A percentile compares a stretch with the other conserved stretches of the same genome.
phyloP scores from a whole-genome alignment of 495 filamentous ascomycete genomes.

The Tuber brumale region DNA sequence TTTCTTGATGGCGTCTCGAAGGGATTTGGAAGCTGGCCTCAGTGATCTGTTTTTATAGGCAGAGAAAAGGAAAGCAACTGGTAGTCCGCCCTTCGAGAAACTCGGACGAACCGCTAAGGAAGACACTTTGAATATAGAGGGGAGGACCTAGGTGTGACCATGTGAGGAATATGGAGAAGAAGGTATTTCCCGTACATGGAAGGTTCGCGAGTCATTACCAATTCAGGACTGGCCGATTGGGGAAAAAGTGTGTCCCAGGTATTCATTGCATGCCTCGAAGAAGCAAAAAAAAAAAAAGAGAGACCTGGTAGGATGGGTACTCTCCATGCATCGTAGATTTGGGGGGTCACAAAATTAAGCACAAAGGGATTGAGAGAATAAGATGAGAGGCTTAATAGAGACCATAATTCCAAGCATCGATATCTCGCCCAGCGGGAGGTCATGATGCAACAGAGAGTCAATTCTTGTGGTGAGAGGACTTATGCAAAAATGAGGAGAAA shows the following conservation, averaged over 20 bases:
- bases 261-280: constrained; percentile 4
- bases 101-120: neutral
- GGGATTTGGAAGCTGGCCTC: neutral
- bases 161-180: neutral
- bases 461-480: neutral
- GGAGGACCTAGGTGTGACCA: neutral
- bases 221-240: neutral
- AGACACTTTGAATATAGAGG: neutral
- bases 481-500: neutral
- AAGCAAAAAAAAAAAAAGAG: neutral
- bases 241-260: neutral
- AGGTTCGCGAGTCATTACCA: constrained; percentile 2
- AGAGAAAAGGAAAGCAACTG: neutral
- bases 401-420: neutral
- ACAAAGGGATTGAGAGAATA: neutral
- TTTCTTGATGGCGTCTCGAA: neutral
- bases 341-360: neutral
- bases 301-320: neutral
- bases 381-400: neutral
- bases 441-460: neutral
- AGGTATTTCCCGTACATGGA: neutral
- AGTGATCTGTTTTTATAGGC: neutral
- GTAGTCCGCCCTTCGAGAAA: constrained; percentile 1
- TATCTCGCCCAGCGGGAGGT: neutral
- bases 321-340: constrained; percentile 1